Conservation (phyloP, 495 filamentous ascomycete species). For the Chaetomium cochliodes region DNA sequence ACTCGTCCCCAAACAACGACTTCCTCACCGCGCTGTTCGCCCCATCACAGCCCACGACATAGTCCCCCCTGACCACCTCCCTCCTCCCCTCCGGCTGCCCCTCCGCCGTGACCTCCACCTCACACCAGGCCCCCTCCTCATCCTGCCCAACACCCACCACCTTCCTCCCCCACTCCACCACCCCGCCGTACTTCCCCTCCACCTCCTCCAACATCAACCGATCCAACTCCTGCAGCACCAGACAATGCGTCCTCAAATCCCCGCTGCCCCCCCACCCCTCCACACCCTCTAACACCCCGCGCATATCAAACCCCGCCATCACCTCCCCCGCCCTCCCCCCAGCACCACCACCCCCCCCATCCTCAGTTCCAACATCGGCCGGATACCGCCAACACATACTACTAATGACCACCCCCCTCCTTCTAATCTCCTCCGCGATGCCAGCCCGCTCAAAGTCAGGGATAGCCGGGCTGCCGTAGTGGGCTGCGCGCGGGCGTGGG, state of each 20-base stretch:
- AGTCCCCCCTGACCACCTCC: conserved; percentile 51
- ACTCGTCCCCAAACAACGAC: conserved; percentile 56
- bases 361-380: too few species aligned
- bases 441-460: conserved; percentile 57
- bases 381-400: conserved; percentile 51
- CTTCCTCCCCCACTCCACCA: conserved; percentile 44
- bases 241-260: conserved; percentile 39
- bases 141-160: conserved; percentile 50
- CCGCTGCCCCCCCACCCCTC: conserved; percentile 19
- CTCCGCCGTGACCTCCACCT: conserved; percentile 43
- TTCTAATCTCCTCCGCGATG: conserved; percentile 52
- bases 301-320: conserved; percentile 16
- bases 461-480: conserved; percentile 53
- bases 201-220: conserved; percentile 51
- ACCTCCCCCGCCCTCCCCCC: neutral
- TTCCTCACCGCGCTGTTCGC: conserved; percentile 56
- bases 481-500: conserved; percentile 54
- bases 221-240: conserved; percentile 39
- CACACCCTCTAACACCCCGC: conserved; percentile 16
- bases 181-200: conserved; percentile 35
- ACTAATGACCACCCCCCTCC: conserved; percentile 48
- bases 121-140: conserved; percentile 47
- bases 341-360: too few species aligned
- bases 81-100: neutral
- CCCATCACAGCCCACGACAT: conserved; percentile 58